Evolutionary conservation across 1,139 yeast species (phyloP), one percentile per base, ranked within the genome.

Genomic region (Yamadazyma atlantica): DNA sequence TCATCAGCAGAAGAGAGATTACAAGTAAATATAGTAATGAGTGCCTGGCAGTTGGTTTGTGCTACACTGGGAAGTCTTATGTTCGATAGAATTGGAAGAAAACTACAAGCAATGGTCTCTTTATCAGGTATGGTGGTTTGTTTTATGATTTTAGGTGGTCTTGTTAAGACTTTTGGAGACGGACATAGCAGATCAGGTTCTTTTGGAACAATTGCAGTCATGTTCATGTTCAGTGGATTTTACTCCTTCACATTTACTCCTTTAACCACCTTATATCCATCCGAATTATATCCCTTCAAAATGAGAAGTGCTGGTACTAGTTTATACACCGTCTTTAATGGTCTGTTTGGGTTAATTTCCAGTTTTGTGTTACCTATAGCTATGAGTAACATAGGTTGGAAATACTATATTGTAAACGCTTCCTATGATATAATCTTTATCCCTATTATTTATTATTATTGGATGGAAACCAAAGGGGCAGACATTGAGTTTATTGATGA

Each of bases 191-290:
- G 27, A 7, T 29, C 47, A 13, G 54, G 51, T 4, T 37, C 44
- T 2, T 46, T 38, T 36, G 53, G 52, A 6, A 16, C 48, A 10
- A 42, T 49, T 27, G 48, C 53, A 0, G 33, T 48, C 12, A 50
- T 50, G 46, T 50, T 46, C 34, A 11, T 50, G 1, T 50, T 50
- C 37, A 43, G 48, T 35, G 54, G 54, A 6, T 40, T 40, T 29
- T 49, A 50, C 25, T 32, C 49, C 1, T 46, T 40, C 24, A 40
- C 51, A 6, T 48, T 33, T 29, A 48, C 54, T 10, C 53, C 54
- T 5, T 38, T 50, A 24, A 37, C 42, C 8, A 39, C 41, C 2
- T 19, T 43, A 5, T 45, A 46, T 32, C 44, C 50, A 4, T 19
- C 50, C 7, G 53, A 49, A 30, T 31, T 49, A 11, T 44, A 26